Conservation (phyloP, 371 early-diverging fungal species). For the Nematocida displodere region DNA sequence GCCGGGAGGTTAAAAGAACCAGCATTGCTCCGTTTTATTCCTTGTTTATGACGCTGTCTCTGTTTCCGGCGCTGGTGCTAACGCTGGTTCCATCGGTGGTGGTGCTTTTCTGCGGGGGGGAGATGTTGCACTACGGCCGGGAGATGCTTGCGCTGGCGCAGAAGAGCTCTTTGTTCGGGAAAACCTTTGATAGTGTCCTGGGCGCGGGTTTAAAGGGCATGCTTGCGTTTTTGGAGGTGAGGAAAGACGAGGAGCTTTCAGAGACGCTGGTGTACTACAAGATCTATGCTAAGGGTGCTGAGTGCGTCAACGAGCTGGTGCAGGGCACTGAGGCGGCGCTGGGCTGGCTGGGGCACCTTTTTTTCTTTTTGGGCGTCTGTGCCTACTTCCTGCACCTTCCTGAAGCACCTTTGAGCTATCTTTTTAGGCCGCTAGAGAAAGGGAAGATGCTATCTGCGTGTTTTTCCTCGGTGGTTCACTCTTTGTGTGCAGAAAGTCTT, state of each 20-base stretch:
- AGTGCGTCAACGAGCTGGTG: not conserved
- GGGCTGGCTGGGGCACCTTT: not conserved
- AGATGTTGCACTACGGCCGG: not conserved
- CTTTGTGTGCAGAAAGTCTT: not conserved
- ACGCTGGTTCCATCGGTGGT: constrained; percentile 11
- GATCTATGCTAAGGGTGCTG: constrained; percentile 5
- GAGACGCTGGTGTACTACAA: not conserved
- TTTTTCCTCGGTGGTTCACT: constrained; percentile 15
- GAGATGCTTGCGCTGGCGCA: not conserved
- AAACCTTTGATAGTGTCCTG: not conserved
- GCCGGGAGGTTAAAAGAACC: not conserved
- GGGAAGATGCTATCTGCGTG: not conserved
- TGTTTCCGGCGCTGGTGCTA: constrained; percentile 6
- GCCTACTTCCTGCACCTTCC: not conserved
- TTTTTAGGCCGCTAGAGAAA: constrained; percentile 1
- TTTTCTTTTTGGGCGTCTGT: constrained; percentile 12
- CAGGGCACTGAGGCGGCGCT: not conserved
- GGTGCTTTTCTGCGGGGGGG: not conserved
- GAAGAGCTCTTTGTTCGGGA: not conserved
- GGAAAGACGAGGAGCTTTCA: constrained; percentile 1
- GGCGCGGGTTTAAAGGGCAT: not conserved
- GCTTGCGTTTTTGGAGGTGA: not conserved
- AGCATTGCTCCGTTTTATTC: not conserved
- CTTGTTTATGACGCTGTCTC: not conserved
- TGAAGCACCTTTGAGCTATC: constrained; percentile 28